These are phyloP conservation scores for Kluyveromyces aestuarii DNA, from an alignment of 805 yeast species.

Conservation along the genomic window DNA sequence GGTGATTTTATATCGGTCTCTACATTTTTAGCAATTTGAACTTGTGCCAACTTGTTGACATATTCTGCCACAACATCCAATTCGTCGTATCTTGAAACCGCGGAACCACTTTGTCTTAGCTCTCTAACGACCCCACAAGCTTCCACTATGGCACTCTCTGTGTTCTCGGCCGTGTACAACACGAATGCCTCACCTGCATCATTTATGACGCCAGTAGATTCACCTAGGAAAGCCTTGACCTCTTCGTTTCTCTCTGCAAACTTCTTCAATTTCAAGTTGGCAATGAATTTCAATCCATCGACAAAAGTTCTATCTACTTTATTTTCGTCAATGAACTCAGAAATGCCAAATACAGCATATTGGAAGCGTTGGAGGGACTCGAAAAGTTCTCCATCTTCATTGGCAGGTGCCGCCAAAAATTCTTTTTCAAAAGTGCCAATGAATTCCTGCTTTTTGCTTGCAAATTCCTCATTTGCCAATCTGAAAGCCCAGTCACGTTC, in stretches of 20 bases:
- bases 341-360: slow-evolving; percentile 78
- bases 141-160: slow-evolving; percentile 31
- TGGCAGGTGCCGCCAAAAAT: slow-evolving; percentile 47
- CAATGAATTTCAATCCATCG: slow-evolving; percentile 60
- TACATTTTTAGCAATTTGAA: slow-evolving; percentile 7
- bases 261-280: slow-evolving; percentile 55
- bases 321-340: slow-evolving; percentile 50
- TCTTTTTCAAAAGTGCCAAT: slow-evolving; percentile 47
- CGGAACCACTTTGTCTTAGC: slow-evolving; percentile 35
- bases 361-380: slow-evolving; percentile 73
- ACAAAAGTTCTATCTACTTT: slow-evolving; percentile 49
- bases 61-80: slow-evolving; percentile 28
- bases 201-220: slow-evolving; percentile 21
- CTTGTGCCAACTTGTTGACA: slow-evolving; percentile 18
- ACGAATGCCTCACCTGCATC: slow-evolving; percentile 37
- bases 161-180: slow-evolving; percentile 38
- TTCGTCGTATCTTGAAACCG: slow-evolving; percentile 28
- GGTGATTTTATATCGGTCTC: neutral
- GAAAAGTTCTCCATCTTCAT: slow-evolving; percentile 49
- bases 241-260: slow-evolving; percentile 41
- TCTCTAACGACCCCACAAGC: slow-evolving; percentile 35
- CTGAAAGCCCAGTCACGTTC: slow-evolving; percentile 73
- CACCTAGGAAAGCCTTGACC: slow-evolving; percentile 25
- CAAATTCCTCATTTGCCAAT: slow-evolving; percentile 42
- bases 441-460: slow-evolving; percentile 35